phyloP scores from a whole-genome alignment of 202 grass and related monocot genomes.

The Hordeum pubiflorum region DNA sequence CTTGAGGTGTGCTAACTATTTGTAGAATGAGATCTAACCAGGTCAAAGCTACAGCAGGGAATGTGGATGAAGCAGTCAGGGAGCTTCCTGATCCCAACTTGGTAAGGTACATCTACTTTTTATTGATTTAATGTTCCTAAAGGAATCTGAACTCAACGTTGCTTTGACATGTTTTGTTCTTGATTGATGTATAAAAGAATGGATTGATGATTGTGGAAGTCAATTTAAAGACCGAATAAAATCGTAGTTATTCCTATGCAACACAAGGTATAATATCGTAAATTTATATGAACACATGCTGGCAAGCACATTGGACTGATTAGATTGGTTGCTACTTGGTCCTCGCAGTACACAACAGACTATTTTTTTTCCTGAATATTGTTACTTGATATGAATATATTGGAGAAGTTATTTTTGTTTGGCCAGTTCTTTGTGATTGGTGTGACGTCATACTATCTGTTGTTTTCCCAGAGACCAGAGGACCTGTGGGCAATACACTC shows the following conservation, averaged over 20 bases:
- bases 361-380: not conserved
- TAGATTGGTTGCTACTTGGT: not conserved
- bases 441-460: conserved; percentile 16
- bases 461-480: conserved; percentile 72
- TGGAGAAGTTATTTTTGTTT: not conserved
- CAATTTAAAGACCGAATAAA: not conserved
- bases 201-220: not conserved
- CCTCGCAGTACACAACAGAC: not conserved
- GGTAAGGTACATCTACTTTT: conserved; percentile 94
- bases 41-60: conserved; percentile 99
- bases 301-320: conserved; percentile 2
- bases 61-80: conserved; percentile 93
- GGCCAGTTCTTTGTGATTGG: conserved; percentile 6
- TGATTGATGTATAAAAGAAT: not conserved
- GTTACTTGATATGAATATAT: not conserved
- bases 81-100: conserved; percentile 97
- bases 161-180: not conserved
- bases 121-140: conserved; percentile 23
- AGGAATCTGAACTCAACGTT: not conserved
- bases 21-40: conserved; percentile 30
- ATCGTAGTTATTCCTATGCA: not conserved
- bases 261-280: not conserved
- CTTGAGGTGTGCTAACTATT: conserved; percentile 8
- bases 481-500: conserved; percentile 85
- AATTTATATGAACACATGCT: not conserved